Evolutionary conservation across 148 eudicot genomes (phyloP), one percentile per base, ranked within the genome.

Genomic region (Rhododendron mucronatum): DNA sequence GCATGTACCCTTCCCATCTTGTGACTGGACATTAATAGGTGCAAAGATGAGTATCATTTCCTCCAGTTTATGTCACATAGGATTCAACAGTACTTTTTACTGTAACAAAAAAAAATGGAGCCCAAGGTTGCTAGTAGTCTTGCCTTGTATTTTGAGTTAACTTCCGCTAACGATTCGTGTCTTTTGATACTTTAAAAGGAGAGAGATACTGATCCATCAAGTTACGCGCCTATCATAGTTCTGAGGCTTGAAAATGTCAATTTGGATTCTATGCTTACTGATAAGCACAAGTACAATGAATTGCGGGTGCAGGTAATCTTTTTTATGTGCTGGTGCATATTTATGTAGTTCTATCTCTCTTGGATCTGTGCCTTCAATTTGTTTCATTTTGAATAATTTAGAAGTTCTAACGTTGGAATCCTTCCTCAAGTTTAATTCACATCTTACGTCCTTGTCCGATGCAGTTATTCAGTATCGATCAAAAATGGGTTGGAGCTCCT

Each of bases 401-500:
- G 37, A 74, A 33, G 16, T 50, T 73, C 30, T 77, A n/a, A 13
- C 1, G 53, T 11, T 39, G 23, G 63, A 3, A 53, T 11, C 35
- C 51, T 53, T 83, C 18, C 13, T 53, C 14, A 14, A 71, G 71
- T 87, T 47, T 80, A 7, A 26, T 8, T 77, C 55, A 26, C 35
- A 9, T 35, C 71, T 57, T 55, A 35, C 41, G n/a, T 84, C 53
- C 78, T 84, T 82, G 44, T 74, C 39, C 67, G 78, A 74, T 91
- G 89, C 92, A 97, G 99, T 91, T 95, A 3, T 80, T 97, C 51
- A 88, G 91, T 86, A 88, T 97, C 86, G 99, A 95, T 87, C 92
- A 92, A 83, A 97, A 94, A 88, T 94, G 99, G 99, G 88, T 74
- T 47, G 98, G 98, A 89, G 98, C 99, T 88, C 98, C 99, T 81